Conservation (phyloP, 768 basidiomycete species). For the Hygrophorus russula region DNA sequence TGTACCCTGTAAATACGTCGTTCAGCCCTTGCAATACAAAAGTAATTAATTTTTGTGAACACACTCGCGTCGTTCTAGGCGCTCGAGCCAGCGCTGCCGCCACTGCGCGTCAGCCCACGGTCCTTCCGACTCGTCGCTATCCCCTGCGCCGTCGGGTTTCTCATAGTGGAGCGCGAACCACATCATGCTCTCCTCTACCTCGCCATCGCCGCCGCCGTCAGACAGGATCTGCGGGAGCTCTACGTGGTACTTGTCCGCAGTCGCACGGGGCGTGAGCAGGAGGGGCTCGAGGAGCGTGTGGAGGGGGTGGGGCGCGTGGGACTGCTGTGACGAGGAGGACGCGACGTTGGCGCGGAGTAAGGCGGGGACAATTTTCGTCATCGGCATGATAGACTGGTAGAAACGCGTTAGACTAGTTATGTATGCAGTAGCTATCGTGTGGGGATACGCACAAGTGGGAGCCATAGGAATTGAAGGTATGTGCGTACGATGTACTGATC, state of each 20-base stretch:
- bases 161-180: conserved; percentile 64
- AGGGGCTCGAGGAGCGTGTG: conserved; percentile 51
- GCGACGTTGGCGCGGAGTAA: conserved; percentile 37
- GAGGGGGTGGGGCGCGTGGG: conserved; percentile 34
- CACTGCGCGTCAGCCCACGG: conserved; percentile 44
- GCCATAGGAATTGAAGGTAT: conserved; percentile 71
- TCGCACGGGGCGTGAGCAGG: conserved; percentile 44
- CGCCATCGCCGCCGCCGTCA: conserved; percentile 48
- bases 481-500: conserved; percentile 51
- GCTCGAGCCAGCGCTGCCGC: conserved; percentile 44
- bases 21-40: neutral
- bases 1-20: conserved; percentile 39
- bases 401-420: conserved; percentile 1
- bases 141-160: conserved; percentile 21
- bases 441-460: conserved; percentile 46
- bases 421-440: no score
- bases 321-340: conserved; percentile 16
- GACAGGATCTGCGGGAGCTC: conserved; percentile 52
- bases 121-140: conserved; percentile 15
- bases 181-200: conserved; percentile 64
- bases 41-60: conserved; percentile 8
- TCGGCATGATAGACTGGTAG: conserved; percentile 65
- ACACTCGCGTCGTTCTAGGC: conserved; percentile 62
- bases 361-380: conserved; percentile 41
- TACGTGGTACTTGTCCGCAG: conserved; percentile 48